Percentiles rank a stretch among this genome's conserved stretches.
Conservation (phyloP, 768 basidiomycete species). For the Pleurotus salmoneostramineus region DNA sequence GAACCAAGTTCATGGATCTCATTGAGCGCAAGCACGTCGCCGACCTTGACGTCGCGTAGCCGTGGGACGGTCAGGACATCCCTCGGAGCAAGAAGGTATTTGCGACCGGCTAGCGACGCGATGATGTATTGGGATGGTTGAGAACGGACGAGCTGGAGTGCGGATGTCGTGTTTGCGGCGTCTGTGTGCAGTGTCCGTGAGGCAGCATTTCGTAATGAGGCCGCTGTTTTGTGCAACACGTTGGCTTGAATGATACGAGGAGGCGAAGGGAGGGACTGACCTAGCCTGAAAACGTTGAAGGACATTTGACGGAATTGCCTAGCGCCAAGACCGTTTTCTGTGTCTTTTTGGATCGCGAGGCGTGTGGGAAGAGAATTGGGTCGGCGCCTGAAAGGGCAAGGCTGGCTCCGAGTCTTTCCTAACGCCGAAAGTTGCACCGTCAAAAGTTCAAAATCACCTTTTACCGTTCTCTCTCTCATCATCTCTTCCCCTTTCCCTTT, state of each 20-base stretch:
- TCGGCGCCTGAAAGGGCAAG: slow-evolving; percentile 2
- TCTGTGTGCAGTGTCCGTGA: neutral
- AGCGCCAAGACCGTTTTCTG: too few relatives aligned
- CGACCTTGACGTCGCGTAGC: slow-evolving; percentile 80
- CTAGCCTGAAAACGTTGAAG: slow-evolving; percentile 3
- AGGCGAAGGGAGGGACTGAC: neutral
- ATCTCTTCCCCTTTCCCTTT: slow-evolving; percentile 42
- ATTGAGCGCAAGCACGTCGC: slow-evolving; percentile 78
- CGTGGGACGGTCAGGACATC: slow-evolving; percentile 94
- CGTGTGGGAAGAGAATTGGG: neutral
- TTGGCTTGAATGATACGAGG: neutral
- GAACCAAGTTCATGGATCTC: slow-evolving; percentile 94
- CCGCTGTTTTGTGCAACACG: neutral
- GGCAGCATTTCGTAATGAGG: neutral
- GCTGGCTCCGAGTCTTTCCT: slow-evolving; percentile 8
- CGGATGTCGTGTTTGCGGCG: slow-evolving; percentile 42
- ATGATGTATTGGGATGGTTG: slow-evolving; percentile 93
- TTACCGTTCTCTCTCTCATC: slow-evolving; percentile 23
- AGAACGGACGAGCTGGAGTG: slow-evolving; percentile 79
- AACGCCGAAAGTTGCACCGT: slow-evolving; percentile 9
- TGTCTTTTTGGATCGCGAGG: neutral
- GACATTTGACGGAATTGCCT: neutral
- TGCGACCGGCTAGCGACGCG: slow-evolving; percentile 81
- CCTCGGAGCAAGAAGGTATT: slow-evolving; percentile 85
- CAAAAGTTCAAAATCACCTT: slow-evolving; percentile 8